Evolutionary conservation across 1,284 basidiomycete species (phyloP).

Genomic region (Ustilago bromivora): DNA sequence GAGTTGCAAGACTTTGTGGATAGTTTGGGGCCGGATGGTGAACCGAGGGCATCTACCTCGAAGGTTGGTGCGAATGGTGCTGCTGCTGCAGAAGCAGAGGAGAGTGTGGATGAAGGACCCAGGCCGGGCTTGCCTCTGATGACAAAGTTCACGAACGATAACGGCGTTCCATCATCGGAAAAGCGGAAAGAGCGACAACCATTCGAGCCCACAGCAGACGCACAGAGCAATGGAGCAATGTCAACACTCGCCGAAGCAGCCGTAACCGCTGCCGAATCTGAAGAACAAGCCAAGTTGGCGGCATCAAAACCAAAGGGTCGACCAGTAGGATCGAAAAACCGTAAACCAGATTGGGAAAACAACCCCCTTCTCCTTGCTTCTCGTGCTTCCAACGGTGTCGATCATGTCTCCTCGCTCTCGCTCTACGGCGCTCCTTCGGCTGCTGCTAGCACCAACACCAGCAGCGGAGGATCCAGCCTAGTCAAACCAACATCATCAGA

Average conservation of each 20-base stretch:
- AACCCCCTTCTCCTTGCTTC: conserved; percentile 29
- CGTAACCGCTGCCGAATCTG: conserved; percentile 22
- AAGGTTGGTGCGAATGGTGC: conserved; percentile 12
- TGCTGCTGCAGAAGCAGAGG: background rate
- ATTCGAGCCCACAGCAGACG: conserved; percentile 18
- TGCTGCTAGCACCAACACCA: background rate
- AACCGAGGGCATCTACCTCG: conserved; percentile 3
- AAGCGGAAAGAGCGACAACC: conserved; percentile 50
- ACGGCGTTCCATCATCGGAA: conserved; percentile 25
- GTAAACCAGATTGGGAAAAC: conserved; percentile 44
- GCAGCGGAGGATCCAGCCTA: conserved; percentile 20
- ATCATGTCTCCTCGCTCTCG: conserved; percentile 25
- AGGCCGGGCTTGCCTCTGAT: conserved; percentile 22
- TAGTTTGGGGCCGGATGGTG: conserved; percentile 25
- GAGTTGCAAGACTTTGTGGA: conserved; percentile 48
- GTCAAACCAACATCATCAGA: conserved; percentile 49
- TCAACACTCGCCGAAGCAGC: conserved; percentile 35
- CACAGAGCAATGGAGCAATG: conserved; percentile 25
- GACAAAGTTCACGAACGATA: background rate
- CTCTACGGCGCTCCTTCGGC: conserved; percentile 24
- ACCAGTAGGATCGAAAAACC: conserved; percentile 40
- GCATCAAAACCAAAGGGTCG: conserved; percentile 33
- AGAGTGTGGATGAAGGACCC: conserved; percentile 24
- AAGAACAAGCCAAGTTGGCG: conserved; percentile 18
- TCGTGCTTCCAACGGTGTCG: conserved; percentile 14